These are phyloP conservation scores for Eutypa lata DNA, from an alignment of 2,329 filamentous ascomycete genomes.

Conservation along the genomic window DNA sequence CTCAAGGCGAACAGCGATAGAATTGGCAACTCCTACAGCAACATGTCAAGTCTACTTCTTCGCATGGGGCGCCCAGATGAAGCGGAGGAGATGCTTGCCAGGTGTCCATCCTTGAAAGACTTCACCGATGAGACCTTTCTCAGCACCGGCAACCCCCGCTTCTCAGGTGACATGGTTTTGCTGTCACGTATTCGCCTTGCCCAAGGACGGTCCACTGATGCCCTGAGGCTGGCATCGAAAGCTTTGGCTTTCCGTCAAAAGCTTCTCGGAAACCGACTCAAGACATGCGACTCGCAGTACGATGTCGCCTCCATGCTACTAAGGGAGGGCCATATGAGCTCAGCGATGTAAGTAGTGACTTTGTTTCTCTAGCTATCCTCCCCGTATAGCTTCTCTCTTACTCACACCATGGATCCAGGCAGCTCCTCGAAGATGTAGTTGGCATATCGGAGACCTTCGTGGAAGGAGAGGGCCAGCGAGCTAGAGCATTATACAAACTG, in stretches of 20 bases:
- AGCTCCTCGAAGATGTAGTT: constrained; percentile 18
- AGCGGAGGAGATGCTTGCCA: constrained; percentile 30
- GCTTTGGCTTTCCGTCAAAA: constrained; percentile 20
- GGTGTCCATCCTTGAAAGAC: constrained; percentile 30
- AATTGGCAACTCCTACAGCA: too few relatives aligned
- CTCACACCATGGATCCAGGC: constrained; percentile 3
- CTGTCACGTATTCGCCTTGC: constrained; percentile 20
- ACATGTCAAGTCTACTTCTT: too few relatives aligned
- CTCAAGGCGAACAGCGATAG: too few relatives aligned
- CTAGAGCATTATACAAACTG: constrained; percentile 20
- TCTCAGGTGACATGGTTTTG: constrained; percentile 25
- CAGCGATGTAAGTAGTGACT: constrained; percentile 21
- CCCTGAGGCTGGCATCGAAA: constrained; percentile 18
- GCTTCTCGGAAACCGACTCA: constrained; percentile 19
- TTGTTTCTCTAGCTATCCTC: too few relatives aligned
- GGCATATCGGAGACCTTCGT: constrained; percentile 18
- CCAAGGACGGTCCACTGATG: constrained; percentile 17
- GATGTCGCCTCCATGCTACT: constrained; percentile 19
- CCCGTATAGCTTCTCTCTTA: constrained; percentile 1
- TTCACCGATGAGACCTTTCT: constrained; percentile 35
- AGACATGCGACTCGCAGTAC: constrained; percentile 21
- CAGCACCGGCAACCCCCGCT: constrained; percentile 26
- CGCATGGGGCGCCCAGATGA: constrained; percentile 31
- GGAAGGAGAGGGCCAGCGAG: constrained; percentile 20
- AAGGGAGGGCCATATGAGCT: constrained; percentile 9